Evolutionary conservation across 192 early-diverging fungal genomes (phyloP), one percentile per base, ranked within the genome.

Genomic region (Cetraspora pellucida): DNA sequence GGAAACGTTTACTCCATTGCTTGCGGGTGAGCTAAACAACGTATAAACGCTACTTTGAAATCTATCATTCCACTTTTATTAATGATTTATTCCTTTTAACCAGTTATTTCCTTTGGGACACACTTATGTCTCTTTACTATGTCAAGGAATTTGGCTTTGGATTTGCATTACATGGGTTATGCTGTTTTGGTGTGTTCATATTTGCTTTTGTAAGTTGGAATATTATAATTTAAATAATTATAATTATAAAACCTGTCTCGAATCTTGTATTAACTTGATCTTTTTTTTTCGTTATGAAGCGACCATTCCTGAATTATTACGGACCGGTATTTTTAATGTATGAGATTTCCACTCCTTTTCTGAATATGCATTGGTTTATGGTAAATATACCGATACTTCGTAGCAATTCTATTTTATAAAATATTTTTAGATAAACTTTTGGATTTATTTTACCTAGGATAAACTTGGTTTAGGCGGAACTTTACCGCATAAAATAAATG

Each of bases 41-140:
- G 17, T 21, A 44, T 61, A 5, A 74, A 21, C 45, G 60, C 16
- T 60, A 61, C 19, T 54, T 45, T 63, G 31, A 28, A 43, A 17
- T 10, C 43, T 43, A 37, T 21, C 0, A 45, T 43, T 3, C 45
- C 43, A 67, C 11, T 47, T 65, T 23, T 27, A 60, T 52, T 47
- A 30, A 23, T 37, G 28, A 65, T 54, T 37, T 19, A 37, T 47
- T 66, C 58, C 65, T 45, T 28, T 75, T 64, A 46, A n/a, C 46
- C 78, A 93, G 94, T 19, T 97, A 96, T 82, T 98, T 98, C 85
- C 72, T 96, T 58, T 98, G 96, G 96, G 96, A 98, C 82, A 89
- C 90, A 0, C 66, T 90, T 59, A 80, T 91, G 8, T 91, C 86
- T 10, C 71, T 94, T 58, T 81, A 84, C 69, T 86, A 95, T 74